Evolutionary conservation across 164 flowering plant species (phyloP).

Genomic region (Warburgia ugandensis): DNA sequence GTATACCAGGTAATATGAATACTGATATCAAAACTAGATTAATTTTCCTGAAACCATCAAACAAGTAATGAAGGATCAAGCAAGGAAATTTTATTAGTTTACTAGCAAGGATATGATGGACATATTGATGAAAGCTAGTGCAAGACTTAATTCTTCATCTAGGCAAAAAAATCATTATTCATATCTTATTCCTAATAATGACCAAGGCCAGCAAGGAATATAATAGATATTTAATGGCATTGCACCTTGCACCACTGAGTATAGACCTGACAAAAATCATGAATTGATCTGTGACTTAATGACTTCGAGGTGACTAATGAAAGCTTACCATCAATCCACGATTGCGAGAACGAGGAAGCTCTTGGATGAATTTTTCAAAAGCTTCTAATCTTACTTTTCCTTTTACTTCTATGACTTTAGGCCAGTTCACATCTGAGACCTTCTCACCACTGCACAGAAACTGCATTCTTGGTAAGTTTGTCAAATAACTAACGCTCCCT

Average conservation of each 20-base stretch:
- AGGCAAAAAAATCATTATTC: no score
- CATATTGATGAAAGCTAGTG: no score
- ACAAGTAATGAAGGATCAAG: no score
- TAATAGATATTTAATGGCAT: no score
- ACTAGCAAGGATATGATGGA: no score
- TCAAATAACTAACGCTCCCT: not conserved
- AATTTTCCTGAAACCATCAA: no score
- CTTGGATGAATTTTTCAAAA: slow-evolving; percentile 56
- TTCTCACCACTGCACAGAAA: slow-evolving; percentile 46
- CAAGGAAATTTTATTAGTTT: no score
- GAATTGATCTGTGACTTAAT: not conserved
- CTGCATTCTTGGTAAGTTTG: slow-evolving; percentile 13
- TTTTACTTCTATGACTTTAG: slow-evolving; percentile 47
- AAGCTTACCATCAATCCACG: slow-evolving; percentile 49
- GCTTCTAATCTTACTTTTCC: slow-evolving; percentile 56
- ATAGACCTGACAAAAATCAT: not conserved
- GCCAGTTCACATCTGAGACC: slow-evolving; percentile 42
- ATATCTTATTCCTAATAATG: no score
- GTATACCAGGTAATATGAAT: no score
- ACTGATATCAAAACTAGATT: no score
- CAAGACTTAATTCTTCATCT: no score
- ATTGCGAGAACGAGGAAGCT: slow-evolving; percentile 60
- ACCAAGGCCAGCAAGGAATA: no score
- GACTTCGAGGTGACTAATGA: not conserved
- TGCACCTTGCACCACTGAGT: not conserved